These are phyloP conservation scores for Xylariaceae sp. DNA, from an alignment of 2,329 filamentous ascomycete genomes.

Conservation along the genomic window DNA sequence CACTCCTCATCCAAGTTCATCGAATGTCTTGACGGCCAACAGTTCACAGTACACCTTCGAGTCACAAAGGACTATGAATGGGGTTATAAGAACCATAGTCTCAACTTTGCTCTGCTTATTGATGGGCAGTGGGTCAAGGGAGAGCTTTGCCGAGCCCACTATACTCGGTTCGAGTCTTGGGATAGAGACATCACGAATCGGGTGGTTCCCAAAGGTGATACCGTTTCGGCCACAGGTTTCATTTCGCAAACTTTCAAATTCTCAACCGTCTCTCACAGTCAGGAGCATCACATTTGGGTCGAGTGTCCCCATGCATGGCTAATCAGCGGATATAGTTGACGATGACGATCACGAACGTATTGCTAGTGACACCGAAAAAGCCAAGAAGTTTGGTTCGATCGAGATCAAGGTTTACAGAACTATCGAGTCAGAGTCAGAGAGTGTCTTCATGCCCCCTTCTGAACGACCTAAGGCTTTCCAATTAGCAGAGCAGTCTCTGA, in stretches of 20 bases:
- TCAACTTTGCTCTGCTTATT: slow-evolving; percentile 12
- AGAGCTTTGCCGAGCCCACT: slow-evolving; percentile 3
- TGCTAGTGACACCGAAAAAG: slow-evolving; percentile 4
- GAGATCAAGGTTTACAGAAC: slow-evolving; percentile 12
- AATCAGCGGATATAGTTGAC: background rate
- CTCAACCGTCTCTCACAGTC: background rate
- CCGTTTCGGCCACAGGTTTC: background rate
- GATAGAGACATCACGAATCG: background rate
- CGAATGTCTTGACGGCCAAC: slow-evolving; percentile 15
- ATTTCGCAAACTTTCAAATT: background rate
- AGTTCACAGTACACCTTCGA: slow-evolving; percentile 12
- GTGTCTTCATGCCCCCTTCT: background rate
- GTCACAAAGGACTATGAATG: slow-evolving; percentile 8
- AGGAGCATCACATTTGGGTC: background rate
- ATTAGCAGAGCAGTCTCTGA: slow-evolving; percentile 12
- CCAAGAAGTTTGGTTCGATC: slow-evolving; percentile 15
- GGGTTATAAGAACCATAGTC: slow-evolving; percentile 4
- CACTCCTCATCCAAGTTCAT: slow-evolving; percentile 9
- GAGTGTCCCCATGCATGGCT: background rate
- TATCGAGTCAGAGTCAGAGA: background rate
- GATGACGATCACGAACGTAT: background rate
- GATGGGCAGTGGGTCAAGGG: slow-evolving; percentile 15
- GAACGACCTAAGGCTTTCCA: slow-evolving; percentile 1
- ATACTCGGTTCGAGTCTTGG: background rate
- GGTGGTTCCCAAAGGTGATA: background rate